phyloP scores from a whole-genome alignment of 108 stramenopile genomes.

The Pseudonitzschia delicatissima region DNA sequence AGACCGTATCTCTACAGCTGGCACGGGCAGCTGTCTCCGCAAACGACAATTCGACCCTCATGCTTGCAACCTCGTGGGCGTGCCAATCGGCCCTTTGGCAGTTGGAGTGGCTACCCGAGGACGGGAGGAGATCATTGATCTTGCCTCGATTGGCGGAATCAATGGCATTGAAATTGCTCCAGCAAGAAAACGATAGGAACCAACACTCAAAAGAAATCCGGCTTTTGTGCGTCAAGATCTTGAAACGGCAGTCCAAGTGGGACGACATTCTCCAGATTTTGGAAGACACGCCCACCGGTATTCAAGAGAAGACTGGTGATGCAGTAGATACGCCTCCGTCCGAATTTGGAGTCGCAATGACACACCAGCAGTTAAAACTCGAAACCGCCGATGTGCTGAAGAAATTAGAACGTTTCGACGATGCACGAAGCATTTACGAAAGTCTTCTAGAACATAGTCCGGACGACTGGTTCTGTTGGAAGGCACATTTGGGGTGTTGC shows the following conservation, averaged over 20 bases:
- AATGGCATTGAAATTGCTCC: slow-evolving; percentile 43
- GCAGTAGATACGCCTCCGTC: background rate
- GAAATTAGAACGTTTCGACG: slow-evolving; percentile 35
- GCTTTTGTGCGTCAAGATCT: slow-evolving; percentile 48
- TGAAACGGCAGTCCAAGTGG: slow-evolving; percentile 56
- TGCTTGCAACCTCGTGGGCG: slow-evolving; percentile 41
- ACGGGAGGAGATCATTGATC: slow-evolving; percentile 38
- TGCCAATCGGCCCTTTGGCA: slow-evolving; percentile 51
- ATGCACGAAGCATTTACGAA: slow-evolving; percentile 47
- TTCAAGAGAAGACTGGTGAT: background rate
- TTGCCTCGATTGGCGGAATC: slow-evolving; percentile 76
- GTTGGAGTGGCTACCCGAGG: slow-evolving; percentile 31
- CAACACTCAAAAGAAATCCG: slow-evolving; percentile 42
- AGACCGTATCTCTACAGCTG: slow-evolving; percentile 39
- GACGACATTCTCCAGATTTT: slow-evolving; percentile 54
- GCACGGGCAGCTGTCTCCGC: slow-evolving; percentile 17
- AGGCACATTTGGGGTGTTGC: slow-evolving; percentile 41
- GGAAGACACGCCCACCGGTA: slow-evolving; percentile 5
- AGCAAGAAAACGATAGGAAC: slow-evolving; percentile 12
- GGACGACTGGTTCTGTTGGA: slow-evolving; percentile 82
- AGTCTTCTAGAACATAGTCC: slow-evolving; percentile 43
- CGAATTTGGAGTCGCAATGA: slow-evolving; percentile 24
- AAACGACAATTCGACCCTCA: background rate
- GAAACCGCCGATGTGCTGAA: slow-evolving; percentile 34
- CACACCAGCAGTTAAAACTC: slow-evolving; percentile 15